A percentile compares a stretch with the other conserved stretches of the same genome.
Evolutionary conservation across 2,329 filamentous ascomycete species (phyloP).

Genomic region (Calycina herbarum): DNA sequence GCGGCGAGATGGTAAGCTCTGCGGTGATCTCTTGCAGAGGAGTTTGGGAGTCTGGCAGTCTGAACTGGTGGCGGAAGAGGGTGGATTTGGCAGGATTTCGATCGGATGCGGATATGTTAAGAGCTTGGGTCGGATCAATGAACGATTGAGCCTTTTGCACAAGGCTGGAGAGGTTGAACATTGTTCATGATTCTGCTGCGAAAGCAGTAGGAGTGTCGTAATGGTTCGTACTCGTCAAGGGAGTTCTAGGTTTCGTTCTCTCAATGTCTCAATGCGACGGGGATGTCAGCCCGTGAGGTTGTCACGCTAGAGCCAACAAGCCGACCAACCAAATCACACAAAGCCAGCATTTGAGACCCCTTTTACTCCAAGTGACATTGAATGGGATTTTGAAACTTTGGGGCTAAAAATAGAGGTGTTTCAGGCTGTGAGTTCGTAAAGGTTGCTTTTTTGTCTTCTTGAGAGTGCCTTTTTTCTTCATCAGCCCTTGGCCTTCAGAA

Average conservation of each 20-base stretch:
- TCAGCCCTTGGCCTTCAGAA: too few species aligned
- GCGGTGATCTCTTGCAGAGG: slow-evolving; percentile 95
- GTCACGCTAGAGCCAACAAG: neutral
- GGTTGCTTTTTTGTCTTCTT: too few species aligned
- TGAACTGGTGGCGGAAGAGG: slow-evolving; percentile 94
- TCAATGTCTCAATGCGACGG: neutral
- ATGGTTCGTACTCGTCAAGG: neutral
- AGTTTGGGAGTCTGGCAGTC: slow-evolving; percentile 86
- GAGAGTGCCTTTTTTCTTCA: too few species aligned
- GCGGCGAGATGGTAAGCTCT: slow-evolving; percentile 83
- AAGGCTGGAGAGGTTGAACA: slow-evolving; percentile 73
- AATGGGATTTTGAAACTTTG: neutral
- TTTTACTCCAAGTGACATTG: neutral
- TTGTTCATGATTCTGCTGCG: slow-evolving; percentile 40
- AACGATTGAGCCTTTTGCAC: slow-evolving; percentile 95
- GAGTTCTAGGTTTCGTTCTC: neutral
- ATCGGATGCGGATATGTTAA: slow-evolving; percentile 71
- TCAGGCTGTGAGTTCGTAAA: neutral
- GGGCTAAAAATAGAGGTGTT: neutral
- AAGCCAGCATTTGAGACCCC: neutral
- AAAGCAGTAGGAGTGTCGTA: neutral
- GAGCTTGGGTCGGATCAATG: slow-evolving; percentile 83
- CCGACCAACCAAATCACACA: neutral
- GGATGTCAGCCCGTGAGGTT: neutral
- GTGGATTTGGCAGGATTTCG: slow-evolving; percentile 85